Base-by-base conservation (phyloP, 2,329 filamentous ascomycete species). In the Aurifilum marmelostoma region DNA sequence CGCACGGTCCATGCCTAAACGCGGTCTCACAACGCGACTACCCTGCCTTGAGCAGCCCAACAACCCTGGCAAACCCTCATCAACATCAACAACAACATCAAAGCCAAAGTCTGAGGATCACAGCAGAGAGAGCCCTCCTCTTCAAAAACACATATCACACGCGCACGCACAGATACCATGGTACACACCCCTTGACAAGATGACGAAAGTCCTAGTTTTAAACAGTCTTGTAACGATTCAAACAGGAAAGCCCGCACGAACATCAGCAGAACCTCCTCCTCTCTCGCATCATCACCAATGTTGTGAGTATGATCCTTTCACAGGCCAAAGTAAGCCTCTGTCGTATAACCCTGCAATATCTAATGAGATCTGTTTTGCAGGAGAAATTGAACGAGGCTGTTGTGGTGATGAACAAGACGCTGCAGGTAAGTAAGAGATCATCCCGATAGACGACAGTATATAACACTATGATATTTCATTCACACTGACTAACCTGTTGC, bases 301-400 rank as follows among this genome's bases (percentile, higher is more conserved):
- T 98, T 77, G 95, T 98, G 87, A 78, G 92, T 84, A 37, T 34
- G 8, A 34, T 34, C 34, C n/a, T n/a, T 43, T 43, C 21, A 16
- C 37, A 47, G 7, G 9, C 12, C 52, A 29, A 43, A 66, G 24
- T 16, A 43, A 66, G 27, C 3, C 18, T 58, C 34, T 29, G 14
- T 58, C 34, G 27, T 69, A 39, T 56, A 61, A 41, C 12, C 9
- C 2, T 2, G 16, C 34, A 47, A 18, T 29, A 32, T 14, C 67
- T 73, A 60, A 75, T 71, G 72, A 43, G 52, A 4, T 8, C 34
- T 8, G 2, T 21, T 9, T 11, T 66, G 24, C 71, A 98, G 95
- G 96, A 98, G 82, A 99, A 99, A 81, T 87, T 99, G 58, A 99
- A 99, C 75, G 96, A 98, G 81, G 91, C 96, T 1, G 87, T 98